phyloP scores from a whole-genome alignment of 495 filamentous ascomycete genomes.

The Immersiella caudata region DNA sequence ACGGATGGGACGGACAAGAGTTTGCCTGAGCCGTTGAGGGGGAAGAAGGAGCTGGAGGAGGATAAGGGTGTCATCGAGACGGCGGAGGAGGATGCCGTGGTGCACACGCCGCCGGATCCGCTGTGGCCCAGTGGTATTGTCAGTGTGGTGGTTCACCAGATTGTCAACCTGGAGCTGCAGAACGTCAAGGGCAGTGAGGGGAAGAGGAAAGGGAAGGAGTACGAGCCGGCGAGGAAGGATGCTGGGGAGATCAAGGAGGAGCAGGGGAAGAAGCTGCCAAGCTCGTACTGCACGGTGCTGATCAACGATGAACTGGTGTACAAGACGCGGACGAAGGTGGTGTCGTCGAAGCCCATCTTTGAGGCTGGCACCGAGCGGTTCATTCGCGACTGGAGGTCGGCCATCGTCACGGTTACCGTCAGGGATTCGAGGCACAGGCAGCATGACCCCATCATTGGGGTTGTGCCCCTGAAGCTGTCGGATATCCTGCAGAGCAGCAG shows the following conservation, averaged over 20 bases:
- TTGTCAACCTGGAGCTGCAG: constrained; percentile 86
- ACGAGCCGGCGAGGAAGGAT: constrained; percentile 81
- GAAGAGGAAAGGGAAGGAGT: constrained; percentile 78
- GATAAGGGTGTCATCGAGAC: constrained; percentile 80
- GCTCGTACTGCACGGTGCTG: constrained; percentile 87
- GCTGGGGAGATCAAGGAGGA: constrained; percentile 85
- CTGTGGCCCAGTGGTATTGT: constrained; percentile 90
- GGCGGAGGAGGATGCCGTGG: constrained; percentile 77
- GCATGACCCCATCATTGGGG: constrained; percentile 92
- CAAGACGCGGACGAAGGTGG: constrained; percentile 85
- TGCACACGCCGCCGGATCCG: constrained; percentile 89
- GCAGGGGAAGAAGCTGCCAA: constrained; percentile 73
- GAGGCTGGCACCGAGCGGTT: constrained; percentile 95
- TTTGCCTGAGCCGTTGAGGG: constrained; percentile 70
- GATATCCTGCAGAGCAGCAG: constrained; percentile 84
- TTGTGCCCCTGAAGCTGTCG: constrained; percentile 83
- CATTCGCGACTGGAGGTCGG: constrained; percentile 89
- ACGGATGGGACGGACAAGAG: constrained; percentile 83
- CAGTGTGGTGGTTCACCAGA: constrained; percentile 85
- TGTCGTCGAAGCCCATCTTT: constrained; percentile 93
- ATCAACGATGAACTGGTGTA: constrained; percentile 91
- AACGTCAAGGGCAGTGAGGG: constrained; percentile 75
- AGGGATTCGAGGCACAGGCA: constrained; percentile 85
- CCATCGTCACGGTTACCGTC: constrained; percentile 82
- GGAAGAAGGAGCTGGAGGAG: constrained; percentile 80